Evolutionary conservation across 106 monocot species (phyloP).

Genomic region (Posidonia australis): DNA sequence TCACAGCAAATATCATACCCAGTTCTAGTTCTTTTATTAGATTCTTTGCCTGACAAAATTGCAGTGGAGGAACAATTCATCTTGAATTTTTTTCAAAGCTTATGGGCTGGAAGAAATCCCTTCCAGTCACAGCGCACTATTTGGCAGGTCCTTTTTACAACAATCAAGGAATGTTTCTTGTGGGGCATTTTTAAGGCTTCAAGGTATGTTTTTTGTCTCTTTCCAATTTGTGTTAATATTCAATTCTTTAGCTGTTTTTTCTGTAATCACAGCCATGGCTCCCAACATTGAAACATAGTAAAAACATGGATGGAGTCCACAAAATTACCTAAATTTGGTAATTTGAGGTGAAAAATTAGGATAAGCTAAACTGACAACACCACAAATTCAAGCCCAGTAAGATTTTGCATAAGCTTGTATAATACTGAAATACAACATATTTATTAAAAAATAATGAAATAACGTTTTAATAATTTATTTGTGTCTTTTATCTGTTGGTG

Average conservation of each 20-base stretch:
- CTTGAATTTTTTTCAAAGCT: conserved; percentile 52
- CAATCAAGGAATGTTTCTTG: conserved; percentile 71
- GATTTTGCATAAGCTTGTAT: no score
- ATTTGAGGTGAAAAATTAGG: no score
- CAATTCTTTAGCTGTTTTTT: not conserved
- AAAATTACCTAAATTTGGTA: no score
- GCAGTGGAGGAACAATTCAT: conserved; percentile 44
- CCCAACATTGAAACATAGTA: no score
- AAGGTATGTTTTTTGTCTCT: conserved; percentile 33
- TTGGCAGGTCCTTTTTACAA: conserved; percentile 33
- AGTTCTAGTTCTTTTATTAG: conserved; percentile 51
- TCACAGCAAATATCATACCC: conserved; percentile 74
- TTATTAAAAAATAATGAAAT: no score
- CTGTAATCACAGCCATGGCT: no score
- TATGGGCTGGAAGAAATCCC: conserved; percentile 79
- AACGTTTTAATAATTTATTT: no score
- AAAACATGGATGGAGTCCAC: no score
- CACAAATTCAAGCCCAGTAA: no score
- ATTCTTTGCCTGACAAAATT: conserved; percentile 48
- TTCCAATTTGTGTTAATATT: not conserved
- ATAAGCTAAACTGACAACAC: no score
- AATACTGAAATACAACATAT: no score
- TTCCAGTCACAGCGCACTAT: conserved; percentile 29
- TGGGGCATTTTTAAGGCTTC: conserved; percentile 41
- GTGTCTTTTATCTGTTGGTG: no score